A percentile compares a stretch with the other conserved stretches of the same genome.
These are phyloP conservation scores for Huntiella moniliformis DNA, from an alignment of 2,329 filamentous ascomycete species.

Conservation along the genomic window DNA sequence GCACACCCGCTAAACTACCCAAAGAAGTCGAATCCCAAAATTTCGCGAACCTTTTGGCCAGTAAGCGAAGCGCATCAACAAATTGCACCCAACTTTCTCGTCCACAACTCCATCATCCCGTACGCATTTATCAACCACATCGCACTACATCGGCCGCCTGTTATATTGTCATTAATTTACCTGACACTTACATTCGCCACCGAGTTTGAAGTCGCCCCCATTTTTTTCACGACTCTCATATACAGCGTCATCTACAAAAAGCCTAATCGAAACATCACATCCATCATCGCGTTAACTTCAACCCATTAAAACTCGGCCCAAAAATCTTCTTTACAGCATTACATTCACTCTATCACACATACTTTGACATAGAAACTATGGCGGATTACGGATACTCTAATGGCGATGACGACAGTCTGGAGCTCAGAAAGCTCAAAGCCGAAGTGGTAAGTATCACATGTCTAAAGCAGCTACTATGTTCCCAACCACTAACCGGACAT, in stretches of 20 bases:
- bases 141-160: too few relatives aligned
- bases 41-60: constrained; percentile 1
- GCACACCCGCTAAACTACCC: neutral
- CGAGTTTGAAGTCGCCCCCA: too few relatives aligned
- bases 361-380: constrained; percentile 3
- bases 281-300: neutral
- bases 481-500: neutral
- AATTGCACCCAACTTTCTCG: neutral
- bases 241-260: neutral
- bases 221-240: too few relatives aligned
- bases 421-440: constrained; percentile 59
- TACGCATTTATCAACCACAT: too few relatives aligned
- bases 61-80: constrained; percentile 4
- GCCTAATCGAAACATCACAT: too few relatives aligned
- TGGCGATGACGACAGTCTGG: constrained; percentile 57
- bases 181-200: too few relatives aligned
- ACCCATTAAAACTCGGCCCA: neutral
- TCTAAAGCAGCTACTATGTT: neutral
- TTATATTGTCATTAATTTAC: too few relatives aligned
- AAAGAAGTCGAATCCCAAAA: neutral
- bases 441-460: constrained; percentile 47
- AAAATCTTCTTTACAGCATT: neutral
- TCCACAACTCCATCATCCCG: too few relatives aligned
- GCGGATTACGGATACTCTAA: constrained; percentile 8
- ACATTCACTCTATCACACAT: neutral